Conservation (phyloP, 495 filamentous ascomycete genomes). For the Aspergillus bertholletiae region DNA sequence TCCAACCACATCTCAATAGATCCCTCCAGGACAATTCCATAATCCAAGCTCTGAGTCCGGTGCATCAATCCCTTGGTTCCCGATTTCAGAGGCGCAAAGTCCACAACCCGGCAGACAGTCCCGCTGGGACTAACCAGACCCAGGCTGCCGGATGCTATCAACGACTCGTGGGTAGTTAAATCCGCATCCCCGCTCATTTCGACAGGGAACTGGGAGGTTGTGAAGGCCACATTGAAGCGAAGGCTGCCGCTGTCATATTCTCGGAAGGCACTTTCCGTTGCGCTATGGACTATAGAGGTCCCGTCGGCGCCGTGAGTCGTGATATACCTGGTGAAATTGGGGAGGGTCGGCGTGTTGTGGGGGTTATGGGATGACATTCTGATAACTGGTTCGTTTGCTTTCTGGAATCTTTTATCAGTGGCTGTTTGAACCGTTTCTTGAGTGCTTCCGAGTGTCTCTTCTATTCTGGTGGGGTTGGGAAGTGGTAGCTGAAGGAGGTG, state of each 20-base stretch:
- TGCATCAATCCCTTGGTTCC: slow-evolving; percentile 63
- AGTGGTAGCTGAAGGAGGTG: too few species aligned
- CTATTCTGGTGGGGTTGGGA: too few species aligned
- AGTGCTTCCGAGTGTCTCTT: too few species aligned
- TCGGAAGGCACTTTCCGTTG: slow-evolving; percentile 15
- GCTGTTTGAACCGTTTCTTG: too few species aligned
- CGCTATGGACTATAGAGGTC: slow-evolving; percentile 29
- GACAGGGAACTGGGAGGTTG: slow-evolving; percentile 54
- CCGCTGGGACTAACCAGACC: slow-evolving; percentile 53
- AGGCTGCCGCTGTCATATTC: slow-evolving; percentile 18
- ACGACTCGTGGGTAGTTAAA: slow-evolving; percentile 27
- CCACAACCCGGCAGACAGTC: slow-evolving; percentile 51
- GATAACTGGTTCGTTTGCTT: neutral
- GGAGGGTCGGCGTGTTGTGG: slow-evolving; percentile 21
- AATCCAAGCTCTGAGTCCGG: slow-evolving; percentile 69
- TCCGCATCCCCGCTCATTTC: slow-evolving; percentile 52
- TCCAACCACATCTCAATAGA: slow-evolving; percentile 72
- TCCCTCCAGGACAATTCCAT: slow-evolving; percentile 75
- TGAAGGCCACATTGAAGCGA: slow-evolving; percentile 38
- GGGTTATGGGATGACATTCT: neutral
- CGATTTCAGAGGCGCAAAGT: slow-evolving; percentile 51
- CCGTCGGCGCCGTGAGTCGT: slow-evolving; percentile 35
- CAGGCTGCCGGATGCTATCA: slow-evolving; percentile 32
- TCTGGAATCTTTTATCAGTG: neutral
- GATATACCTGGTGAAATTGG: slow-evolving; percentile 33